Evolutionary conservation across 192 early-diverging fungal genomes (phyloP), one percentile per base, ranked within the genome.

Genomic region (Entomortierella beljakovae): DNA sequence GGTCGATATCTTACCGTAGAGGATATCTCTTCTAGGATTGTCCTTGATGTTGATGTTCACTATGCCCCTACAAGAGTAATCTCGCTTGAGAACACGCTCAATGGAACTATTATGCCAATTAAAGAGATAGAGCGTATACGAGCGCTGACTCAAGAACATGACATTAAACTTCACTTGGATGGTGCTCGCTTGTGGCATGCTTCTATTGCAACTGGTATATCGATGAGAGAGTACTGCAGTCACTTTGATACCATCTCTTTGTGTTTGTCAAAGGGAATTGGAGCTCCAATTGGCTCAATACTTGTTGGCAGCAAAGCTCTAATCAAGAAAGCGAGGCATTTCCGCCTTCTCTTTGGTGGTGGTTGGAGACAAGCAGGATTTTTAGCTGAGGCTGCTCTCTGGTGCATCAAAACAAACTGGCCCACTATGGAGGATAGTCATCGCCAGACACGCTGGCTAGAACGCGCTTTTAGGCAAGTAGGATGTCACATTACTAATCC

Each of bases 111-210:
- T 23, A 84, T 96, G 64, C 96, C 95, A 3, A 28, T 94, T 0
- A 84, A 88, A 2, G 93, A 96, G 28, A 89, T 98, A 25, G 46
- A 57, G 57, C 80, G 87, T 22, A 95, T 98, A 56, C 74, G 80
- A 1, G 76, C 61, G 3, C 62, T 95, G 29, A 90, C 89, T 3
- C 64, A 70, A 6, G 64, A 81, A 3, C 73, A 87, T 28, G 85
- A 75, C 3, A 67, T 95, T 31, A 83, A 83, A 43, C 82, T 95
- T 57, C 97, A 98, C 75, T 67, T 97, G 18, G 97, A 98, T 62
- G 95, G 97, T 4, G 92, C 97, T 25, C 83, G 97, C 49, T 83
- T 97, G 35, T 98, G 95, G 95, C 93, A 97, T 64, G 97, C 95
- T 0, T 81, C 73, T 10, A 84, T 85, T 26, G 92, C 85, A 15